Evolutionary conservation across 768 basidiomycete species (phyloP).

Genomic region (Trametes coccinea): DNA sequence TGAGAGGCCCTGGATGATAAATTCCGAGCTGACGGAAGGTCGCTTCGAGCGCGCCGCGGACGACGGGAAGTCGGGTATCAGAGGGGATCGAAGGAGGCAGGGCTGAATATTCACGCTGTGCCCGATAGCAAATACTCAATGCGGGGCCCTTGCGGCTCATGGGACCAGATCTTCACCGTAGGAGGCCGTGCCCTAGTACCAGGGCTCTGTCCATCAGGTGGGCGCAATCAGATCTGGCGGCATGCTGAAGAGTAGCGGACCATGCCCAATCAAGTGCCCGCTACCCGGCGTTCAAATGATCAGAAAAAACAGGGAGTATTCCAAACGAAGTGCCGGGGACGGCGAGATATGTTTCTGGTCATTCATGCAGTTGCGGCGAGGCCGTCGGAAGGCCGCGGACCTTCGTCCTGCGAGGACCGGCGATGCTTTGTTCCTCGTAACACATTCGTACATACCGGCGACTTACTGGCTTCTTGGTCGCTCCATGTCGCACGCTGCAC

Average conservation of each 20-base stretch:
- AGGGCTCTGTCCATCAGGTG: no score
- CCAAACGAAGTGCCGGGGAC: no score
- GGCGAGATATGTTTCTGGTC: background rate
- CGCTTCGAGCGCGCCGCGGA: slow-evolving; percentile 11
- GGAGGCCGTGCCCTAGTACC: no score
- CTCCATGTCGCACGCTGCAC: background rate
- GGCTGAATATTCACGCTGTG: background rate
- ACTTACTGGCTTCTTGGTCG: background rate
- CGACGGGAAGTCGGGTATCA: slow-evolving; percentile 12
- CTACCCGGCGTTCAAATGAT: background rate
- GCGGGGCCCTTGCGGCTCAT: background rate
- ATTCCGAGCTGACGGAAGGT: background rate
- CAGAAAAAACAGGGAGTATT: no score
- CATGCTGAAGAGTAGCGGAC: background rate
- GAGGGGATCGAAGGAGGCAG: background rate
- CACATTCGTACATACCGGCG: background rate
- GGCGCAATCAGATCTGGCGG: no score
- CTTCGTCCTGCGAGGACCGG: background rate
- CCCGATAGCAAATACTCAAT: background rate
- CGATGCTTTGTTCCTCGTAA: background rate
- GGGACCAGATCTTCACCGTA: background rate
- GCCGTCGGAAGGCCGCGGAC: background rate
- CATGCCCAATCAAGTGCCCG: no score
- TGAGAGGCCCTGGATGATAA: background rate
- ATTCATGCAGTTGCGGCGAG: background rate